A percentile compares a stretch with the other conserved stretches of the same genome.
These are phyloP conservation scores for Plasmodium malariae DNA, from an alignment of 169 alveolate genomes.

Conservation along the genomic window DNA sequence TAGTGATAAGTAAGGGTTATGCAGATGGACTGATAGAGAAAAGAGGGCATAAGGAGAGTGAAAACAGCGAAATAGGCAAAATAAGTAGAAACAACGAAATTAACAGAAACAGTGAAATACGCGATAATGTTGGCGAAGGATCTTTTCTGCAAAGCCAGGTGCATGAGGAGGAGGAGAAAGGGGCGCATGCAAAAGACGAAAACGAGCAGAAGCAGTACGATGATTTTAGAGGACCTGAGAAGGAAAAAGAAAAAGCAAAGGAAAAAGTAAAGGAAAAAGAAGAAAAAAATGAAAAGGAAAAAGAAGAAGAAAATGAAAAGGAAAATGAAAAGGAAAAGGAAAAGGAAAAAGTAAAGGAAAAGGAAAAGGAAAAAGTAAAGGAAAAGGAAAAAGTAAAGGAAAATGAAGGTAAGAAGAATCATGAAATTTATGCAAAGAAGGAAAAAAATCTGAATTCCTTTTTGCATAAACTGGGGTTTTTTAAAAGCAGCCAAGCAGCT, in stretches of 20 bases:
- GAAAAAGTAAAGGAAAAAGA: not conserved
- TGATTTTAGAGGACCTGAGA: too few relatives aligned
- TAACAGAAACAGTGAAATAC: not conserved
- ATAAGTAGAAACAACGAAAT: too few relatives aligned
- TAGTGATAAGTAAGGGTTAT: too few relatives aligned
- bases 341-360: not conserved
- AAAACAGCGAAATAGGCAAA: not conserved
- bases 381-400: not conserved
- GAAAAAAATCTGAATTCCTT: slow-evolving; percentile 57
- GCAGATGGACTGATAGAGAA: not conserved
- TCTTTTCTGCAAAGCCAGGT: not conserved
- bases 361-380: not conserved
- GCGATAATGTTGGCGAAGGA: not conserved
- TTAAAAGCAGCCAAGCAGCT: not conserved
- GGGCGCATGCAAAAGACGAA: not conserved
- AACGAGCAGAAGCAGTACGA: too few relatives aligned
- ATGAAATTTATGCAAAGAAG: not conserved
- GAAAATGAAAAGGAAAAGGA: not conserved
- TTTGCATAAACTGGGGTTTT: slow-evolving; percentile 59
- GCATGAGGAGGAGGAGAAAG: not conserved
- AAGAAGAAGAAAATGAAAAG: not conserved
- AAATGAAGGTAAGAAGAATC: not conserved
- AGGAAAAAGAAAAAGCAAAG: not conserved
- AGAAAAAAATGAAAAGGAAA: not conserved
- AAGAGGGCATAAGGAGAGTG: not conserved